Evolutionary conservation across 2,329 filamentous ascomycete species (phyloP), one percentile per base, ranked within the genome.

Genomic region (Xylariaceae sp.): DNA sequence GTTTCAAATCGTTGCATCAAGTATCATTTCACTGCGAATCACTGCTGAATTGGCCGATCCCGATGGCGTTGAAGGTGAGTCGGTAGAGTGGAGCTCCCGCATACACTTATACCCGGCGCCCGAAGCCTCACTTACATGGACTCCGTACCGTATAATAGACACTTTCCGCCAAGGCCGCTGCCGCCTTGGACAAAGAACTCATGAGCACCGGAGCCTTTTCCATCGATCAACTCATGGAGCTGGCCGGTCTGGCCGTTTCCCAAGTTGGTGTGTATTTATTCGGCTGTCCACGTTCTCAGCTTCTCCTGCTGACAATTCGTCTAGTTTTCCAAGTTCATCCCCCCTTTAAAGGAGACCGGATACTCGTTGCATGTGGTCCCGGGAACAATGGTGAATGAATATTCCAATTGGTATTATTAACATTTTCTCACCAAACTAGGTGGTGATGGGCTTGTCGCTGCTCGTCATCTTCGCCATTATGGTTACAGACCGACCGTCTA

Each of bases 191-290:
- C 69, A 86, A 89, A 70, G 93, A 99, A 68, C 85, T 99, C 56
- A 97, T 99, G 92, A 89, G 84, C 66, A 82, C 83, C 11, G 83
- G 86, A 1, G 91, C 89, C 9, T 99, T 96, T 73, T 96, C 90
- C 11, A 82, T 99, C 50, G 94, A 97, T 67, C 94, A 99, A 72
- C 77, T 99, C 45, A 97, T 99, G 94, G 94, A 97, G 69, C 76
- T 99, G 7, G 94, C 94, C 41, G 94, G 94, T 0, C 79, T 99
- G 0, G 92, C 91, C 1, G 91, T 97, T 22, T 93, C 93, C 12
- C 91, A 97, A 77, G 91, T 88, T 46, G 85, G 90, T 92, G 67
- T 53, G 76, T 66, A 10, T 28, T 50, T 42, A 6, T 28, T 12
- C 22, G 36, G 13, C 12, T 12, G 18, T 16, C 46, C 17, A 22